A percentile compares a stretch with the other conserved stretches of the same genome.
Evolutionary conservation across 495 filamentous ascomycete species (phyloP).

Genomic region (Penicillium desertorum): DNA sequence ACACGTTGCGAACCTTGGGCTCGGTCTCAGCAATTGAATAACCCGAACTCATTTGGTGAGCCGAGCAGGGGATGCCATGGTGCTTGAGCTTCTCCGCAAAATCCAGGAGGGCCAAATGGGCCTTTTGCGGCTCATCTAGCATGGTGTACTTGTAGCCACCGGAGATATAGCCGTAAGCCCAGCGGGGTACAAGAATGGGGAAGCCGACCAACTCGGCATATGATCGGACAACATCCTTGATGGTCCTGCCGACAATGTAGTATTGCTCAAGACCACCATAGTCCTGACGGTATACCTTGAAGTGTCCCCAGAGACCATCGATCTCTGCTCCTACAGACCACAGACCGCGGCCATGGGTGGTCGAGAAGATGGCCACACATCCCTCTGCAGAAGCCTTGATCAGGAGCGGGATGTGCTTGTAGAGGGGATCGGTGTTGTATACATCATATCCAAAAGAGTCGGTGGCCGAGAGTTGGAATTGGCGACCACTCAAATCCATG

Average conservation of each 20-base stretch:
- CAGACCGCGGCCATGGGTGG: constrained; percentile 58
- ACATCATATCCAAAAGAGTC: constrained; percentile 71
- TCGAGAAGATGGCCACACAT: constrained; percentile 65
- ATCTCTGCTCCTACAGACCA: constrained; percentile 69
- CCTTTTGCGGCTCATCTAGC: constrained; percentile 57
- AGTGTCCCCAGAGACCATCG: constrained; percentile 68
- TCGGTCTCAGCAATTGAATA: constrained; percentile 65
- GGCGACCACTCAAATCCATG: constrained; percentile 66
- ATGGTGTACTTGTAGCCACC: constrained; percentile 70
- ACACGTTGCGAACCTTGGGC: constrained; percentile 68
- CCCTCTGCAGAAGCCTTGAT: constrained; percentile 61
- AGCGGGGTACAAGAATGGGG: constrained; percentile 62
- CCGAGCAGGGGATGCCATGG: constrained; percentile 68
- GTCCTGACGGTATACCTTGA: constrained; percentile 69
- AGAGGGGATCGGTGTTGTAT: constrained; percentile 67
- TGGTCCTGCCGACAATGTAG: constrained; percentile 61
- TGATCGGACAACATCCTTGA: constrained; percentile 60
- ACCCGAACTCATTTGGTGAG: constrained; percentile 69
- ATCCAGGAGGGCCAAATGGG: constrained; percentile 55
- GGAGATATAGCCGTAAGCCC: constrained; percentile 67
- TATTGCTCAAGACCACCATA: constrained; percentile 70
- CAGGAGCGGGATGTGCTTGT: constrained; percentile 70
- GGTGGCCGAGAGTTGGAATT: constrained; percentile 63
- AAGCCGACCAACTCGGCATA: constrained; percentile 67
- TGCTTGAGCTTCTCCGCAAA: constrained; percentile 59